Evolutionary conservation across 768 basidiomycete genomes (phyloP).

Genomic region (Leccinum aurantiacum): DNA sequence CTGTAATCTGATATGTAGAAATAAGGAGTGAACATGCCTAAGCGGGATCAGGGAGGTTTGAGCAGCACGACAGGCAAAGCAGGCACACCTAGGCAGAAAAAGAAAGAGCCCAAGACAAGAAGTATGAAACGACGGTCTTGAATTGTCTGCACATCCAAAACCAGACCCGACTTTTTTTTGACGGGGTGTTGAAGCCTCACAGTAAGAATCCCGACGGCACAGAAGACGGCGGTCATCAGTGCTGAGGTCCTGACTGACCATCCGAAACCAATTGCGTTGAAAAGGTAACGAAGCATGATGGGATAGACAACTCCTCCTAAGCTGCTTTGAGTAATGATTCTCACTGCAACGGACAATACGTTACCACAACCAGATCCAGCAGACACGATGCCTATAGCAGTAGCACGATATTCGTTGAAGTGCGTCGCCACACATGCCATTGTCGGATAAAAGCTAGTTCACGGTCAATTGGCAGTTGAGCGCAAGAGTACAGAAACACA

Average conservation of each 20-base stretch:
- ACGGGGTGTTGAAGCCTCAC: constrained; percentile 37
- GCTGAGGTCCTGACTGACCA: constrained; percentile 64
- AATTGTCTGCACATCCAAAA: constrained; percentile 33
- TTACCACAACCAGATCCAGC: constrained; percentile 69
- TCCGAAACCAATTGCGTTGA: constrained; percentile 54
- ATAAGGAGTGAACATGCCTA: constrained; percentile 71
- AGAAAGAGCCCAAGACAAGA: constrained; percentile 51
- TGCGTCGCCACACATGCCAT: constrained; percentile 65
- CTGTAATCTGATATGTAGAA: constrained; percentile 69
- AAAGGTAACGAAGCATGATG: constrained; percentile 59
- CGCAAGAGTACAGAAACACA: constrained; percentile 34
- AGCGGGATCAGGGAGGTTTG: constrained; percentile 3
- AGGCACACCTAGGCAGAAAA: constrained; percentile 59
- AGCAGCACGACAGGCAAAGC: neutral
- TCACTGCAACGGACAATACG: constrained; percentile 9
- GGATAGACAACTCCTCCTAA: constrained; percentile 71
- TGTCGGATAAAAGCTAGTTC: constrained; percentile 65
- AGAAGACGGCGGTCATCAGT: constrained; percentile 48
- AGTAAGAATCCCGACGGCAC: constrained; percentile 46
- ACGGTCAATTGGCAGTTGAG: constrained; percentile 6
- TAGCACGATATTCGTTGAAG: constrained; percentile 63
- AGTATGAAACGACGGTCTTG: constrained; percentile 54
- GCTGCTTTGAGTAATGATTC: constrained; percentile 20
- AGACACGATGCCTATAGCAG: constrained; percentile 68
- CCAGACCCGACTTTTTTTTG: constrained; percentile 18